Evolutionary conservation across 345 rosid genomes (phyloP).

Genomic region (Reutealis trisperma): DNA sequence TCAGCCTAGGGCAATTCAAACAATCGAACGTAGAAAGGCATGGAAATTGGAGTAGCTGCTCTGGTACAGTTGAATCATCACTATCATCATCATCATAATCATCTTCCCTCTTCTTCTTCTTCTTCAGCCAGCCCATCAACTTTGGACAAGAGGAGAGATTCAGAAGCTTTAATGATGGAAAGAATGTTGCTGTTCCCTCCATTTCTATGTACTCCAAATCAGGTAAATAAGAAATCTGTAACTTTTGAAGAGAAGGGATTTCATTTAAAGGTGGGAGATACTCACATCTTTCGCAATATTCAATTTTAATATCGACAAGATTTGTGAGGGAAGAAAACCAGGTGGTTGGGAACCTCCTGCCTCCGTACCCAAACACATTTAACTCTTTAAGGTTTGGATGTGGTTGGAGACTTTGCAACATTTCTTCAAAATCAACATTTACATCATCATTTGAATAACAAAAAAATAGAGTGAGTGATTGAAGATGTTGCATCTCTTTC

Average conservation of each 20-base stretch:
- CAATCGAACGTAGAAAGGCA: not conserved
- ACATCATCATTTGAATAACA: too few species aligned
- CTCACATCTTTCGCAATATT: not conserved
- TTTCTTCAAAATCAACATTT: not conserved
- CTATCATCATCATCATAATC: not conserved
- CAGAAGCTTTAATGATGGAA: conserved; percentile 9
- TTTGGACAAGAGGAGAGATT: rapidly evolving
- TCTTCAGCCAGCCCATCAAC: conserved; percentile 10
- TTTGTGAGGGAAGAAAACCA: conserved; percentile 14
- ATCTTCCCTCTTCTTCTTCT: not conserved
- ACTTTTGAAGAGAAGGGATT: not conserved
- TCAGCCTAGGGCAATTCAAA: not conserved
- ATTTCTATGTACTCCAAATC: not conserved
- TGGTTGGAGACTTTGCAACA: not conserved
- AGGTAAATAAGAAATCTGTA: rapidly evolving
- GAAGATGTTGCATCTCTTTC: not conserved
- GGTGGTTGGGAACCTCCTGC: not conserved
- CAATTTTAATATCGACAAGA: not conserved
- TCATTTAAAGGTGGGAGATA: not conserved
- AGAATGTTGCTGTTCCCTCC: not conserved
- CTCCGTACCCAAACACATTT: not conserved
- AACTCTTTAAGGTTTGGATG: not conserved
- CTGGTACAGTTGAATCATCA: not conserved
- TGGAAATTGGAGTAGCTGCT: not conserved
- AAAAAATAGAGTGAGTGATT: too few species aligned